phyloP scores from a whole-genome alignment of 108 stramenopile species.

The Asterionellopsis glacialis region DNA sequence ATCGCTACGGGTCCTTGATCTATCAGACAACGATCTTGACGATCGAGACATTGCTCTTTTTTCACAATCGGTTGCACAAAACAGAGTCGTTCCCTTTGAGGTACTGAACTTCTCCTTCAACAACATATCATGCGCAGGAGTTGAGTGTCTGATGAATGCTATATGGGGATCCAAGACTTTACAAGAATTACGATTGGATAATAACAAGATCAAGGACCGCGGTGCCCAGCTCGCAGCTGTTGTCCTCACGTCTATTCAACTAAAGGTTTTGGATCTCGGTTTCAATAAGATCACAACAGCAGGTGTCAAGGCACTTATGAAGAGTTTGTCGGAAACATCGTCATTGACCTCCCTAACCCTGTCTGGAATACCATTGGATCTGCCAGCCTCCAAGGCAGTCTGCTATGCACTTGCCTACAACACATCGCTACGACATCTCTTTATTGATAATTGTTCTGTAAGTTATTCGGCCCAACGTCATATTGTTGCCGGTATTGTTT shows the following conservation, averaged over 20 bases:
- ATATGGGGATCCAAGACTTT: constrained; percentile 77
- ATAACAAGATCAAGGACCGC: constrained; percentile 76
- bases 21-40: constrained; percentile 57
- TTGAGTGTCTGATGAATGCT: constrained; percentile 84
- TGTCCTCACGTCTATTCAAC: constrained; percentile 62
- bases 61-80: constrained; percentile 67
- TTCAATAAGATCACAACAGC: constrained; percentile 77
- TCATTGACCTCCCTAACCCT: constrained; percentile 45
- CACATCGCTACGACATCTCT: constrained; percentile 49
- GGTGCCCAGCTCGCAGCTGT: constrained; percentile 82
- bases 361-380: constrained; percentile 71
- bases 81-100: constrained; percentile 64
- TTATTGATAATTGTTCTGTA: constrained; percentile 68
- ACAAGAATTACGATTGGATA: constrained; percentile 66
- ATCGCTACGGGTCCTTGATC: constrained; percentile 44
- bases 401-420: constrained; percentile 81
- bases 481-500: constrained; percentile 81
- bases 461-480: constrained; percentile 82
- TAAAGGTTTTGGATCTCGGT: constrained; percentile 67
- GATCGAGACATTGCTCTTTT: constrained; percentile 64
- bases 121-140: constrained; percentile 62
- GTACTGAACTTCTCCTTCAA: constrained; percentile 64
- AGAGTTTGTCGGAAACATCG: constrained; percentile 68
- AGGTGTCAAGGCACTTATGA: constrained; percentile 82
- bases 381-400: constrained; percentile 77